Conservation (phyloP, 2,329 filamentous ascomycete species). For the Fusarium mangiferae region DNA sequence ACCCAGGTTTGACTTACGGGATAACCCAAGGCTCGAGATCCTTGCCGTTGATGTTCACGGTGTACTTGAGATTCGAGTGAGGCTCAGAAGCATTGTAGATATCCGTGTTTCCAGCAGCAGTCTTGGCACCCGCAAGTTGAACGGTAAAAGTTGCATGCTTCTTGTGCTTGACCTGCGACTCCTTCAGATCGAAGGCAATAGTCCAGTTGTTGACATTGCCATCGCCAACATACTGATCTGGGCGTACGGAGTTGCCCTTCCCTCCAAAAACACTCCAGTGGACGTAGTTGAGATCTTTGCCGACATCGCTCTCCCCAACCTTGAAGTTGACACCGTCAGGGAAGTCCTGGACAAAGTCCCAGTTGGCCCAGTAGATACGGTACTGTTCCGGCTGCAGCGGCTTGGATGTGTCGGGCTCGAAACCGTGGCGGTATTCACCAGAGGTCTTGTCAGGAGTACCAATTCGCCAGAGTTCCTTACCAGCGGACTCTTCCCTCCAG, state of each 20-base stretch:
- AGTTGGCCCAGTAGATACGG: conserved; percentile 68
- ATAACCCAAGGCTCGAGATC: conserved; percentile 65
- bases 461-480: conserved; percentile 70
- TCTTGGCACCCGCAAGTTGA: conserved; percentile 70
- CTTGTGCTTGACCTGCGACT: conserved; percentile 54
- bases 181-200: conserved; percentile 60
- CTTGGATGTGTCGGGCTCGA: conserved; percentile 58
- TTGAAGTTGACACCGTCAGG: conserved; percentile 67
- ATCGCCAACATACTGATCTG: conserved; percentile 55
- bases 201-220: conserved; percentile 68
- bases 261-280: conserved; percentile 74
- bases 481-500: conserved; percentile 66
- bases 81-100: conserved; percentile 62
- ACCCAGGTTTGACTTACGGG: conserved; percentile 51
- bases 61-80: conserved; percentile 63
- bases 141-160: conserved; percentile 67
- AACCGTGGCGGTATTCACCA: conserved; percentile 70
- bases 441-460: conserved; percentile 70
- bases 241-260: conserved; percentile 58
- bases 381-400: conserved; percentile 66
- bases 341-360: conserved; percentile 70
- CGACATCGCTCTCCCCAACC: conserved; percentile 62
- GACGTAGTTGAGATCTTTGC: conserved; percentile 68
- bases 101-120: conserved; percentile 71
- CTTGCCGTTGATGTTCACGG: conserved; percentile 53